phyloP scores from a whole-genome alignment of 192 early-diverging fungal species.

The Coemansia sp. region DNA sequence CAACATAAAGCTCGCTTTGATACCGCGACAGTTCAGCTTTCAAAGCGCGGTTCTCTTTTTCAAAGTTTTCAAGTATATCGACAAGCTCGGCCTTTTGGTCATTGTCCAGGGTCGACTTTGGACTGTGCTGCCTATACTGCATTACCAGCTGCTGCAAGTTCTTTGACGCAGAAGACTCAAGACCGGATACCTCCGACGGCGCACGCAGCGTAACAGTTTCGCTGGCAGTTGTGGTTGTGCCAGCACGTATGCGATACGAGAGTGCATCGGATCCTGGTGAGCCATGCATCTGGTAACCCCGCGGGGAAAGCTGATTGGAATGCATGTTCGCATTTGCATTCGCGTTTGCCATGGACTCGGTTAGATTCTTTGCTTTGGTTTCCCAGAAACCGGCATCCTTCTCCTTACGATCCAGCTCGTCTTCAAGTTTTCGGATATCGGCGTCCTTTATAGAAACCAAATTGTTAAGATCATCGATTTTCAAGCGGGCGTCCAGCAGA shows the following conservation, averaged over 20 bases:
- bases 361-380: constrained; percentile 1
- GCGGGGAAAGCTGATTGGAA: no score
- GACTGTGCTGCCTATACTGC: neutral
- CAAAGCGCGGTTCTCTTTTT: constrained; percentile 10
- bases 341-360: neutral
- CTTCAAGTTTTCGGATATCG: constrained; percentile 22
- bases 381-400: constrained; percentile 23
- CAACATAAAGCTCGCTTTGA: constrained; percentile 10
- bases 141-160: neutral
- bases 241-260: constrained; percentile 33
- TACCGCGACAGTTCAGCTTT: constrained; percentile 4
- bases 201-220: constrained; percentile 44
- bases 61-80: constrained; percentile 9
- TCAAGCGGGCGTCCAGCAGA: constrained; percentile 10
- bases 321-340: no score
- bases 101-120: neutral
- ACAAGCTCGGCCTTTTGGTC: constrained; percentile 15
- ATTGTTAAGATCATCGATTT: constrained; percentile 11
- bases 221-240: constrained; percentile 37
- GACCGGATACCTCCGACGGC: constrained; percentile 31
- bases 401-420: constrained; percentile 24
- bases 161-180: neutral
- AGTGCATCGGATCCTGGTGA: neutral
- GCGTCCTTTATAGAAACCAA: constrained; percentile 26
- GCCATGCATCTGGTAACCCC: neutral